A percentile compares a stretch with the other conserved stretches of the same genome.
phyloP scores from a whole-genome alignment of 2,329 filamentous ascomycete species.

The Annulohypoxylon truncatum region DNA sequence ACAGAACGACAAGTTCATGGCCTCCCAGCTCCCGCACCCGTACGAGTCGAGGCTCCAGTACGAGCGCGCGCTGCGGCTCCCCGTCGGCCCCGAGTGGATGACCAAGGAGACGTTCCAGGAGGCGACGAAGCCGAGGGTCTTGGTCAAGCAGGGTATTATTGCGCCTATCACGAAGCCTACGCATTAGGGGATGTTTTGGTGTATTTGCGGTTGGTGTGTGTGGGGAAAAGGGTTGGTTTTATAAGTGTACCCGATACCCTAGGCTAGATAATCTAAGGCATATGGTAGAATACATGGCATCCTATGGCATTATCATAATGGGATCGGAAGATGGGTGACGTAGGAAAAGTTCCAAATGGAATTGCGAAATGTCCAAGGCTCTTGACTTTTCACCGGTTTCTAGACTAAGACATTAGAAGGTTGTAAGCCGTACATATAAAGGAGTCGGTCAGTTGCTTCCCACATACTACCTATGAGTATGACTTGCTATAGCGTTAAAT shows the following conservation, averaged over 20 bases:
- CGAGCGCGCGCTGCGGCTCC: slow-evolving; percentile 85
- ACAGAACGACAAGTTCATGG: slow-evolving; percentile 87
- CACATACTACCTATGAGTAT: background rate
- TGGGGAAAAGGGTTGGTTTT: background rate
- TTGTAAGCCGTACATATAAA: too few relatives aligned
- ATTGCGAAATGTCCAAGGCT: background rate
- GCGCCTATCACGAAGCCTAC: slow-evolving; percentile 84
- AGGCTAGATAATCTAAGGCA: background rate
- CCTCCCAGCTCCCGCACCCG: slow-evolving; percentile 84
- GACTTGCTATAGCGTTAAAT: background rate
- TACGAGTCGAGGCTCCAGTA: slow-evolving; percentile 91
- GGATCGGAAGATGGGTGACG: background rate
- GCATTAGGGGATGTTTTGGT: slow-evolving; percentile 39
- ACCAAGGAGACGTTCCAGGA: slow-evolving; percentile 97
- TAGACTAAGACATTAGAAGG: too few relatives aligned
- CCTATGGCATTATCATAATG: background rate
- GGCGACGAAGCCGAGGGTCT: slow-evolving; percentile 85
- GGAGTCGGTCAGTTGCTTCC: background rate
- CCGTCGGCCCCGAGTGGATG: slow-evolving; percentile 92
- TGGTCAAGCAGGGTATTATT: slow-evolving; percentile 93
- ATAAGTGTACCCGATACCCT: background rate
- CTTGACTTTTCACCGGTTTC: too few relatives aligned
- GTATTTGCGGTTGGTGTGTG: background rate
- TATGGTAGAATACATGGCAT: background rate
- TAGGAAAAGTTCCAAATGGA: background rate